Evolutionary conservation across 345 rosid species (phyloP).

Genomic region (Populus davidiana): DNA sequence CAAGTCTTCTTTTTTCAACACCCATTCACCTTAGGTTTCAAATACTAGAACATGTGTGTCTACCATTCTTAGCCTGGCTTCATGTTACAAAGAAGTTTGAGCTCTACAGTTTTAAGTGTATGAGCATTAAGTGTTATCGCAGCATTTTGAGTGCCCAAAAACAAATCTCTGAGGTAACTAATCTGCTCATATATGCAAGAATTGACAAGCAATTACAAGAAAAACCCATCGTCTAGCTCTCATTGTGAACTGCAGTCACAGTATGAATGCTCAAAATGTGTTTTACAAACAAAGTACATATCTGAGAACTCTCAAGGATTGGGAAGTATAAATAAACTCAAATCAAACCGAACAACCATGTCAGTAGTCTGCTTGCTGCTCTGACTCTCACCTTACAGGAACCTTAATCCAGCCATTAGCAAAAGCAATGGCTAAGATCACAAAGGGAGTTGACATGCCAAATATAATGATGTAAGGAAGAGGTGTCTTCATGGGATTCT

Average conservation of each 20-base stretch:
- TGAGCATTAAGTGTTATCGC: no score
- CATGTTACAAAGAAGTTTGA: no score
- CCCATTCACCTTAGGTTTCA: not conserved
- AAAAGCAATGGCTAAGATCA: constrained; percentile 87
- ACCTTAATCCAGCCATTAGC: constrained; percentile 95
- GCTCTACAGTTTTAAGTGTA: no score
- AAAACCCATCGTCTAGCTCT: not conserved
- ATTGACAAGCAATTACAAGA: not conserved
- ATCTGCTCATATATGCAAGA: no score
- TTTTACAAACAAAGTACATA: constrained; percentile 12
- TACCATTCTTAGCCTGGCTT: no score
- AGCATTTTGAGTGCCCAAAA: no score
- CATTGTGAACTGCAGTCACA: not conserved
- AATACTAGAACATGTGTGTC: no score
- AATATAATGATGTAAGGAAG: constrained; percentile 82
- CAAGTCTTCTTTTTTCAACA: not conserved
- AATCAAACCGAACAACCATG: no score
- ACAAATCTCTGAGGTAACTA: no score
- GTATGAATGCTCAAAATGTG: constrained; percentile 1
- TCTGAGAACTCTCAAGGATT: constrained; percentile 1
- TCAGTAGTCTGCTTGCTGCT: not conserved
- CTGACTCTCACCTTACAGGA: constrained; percentile 52
- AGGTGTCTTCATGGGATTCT: constrained; percentile 93
- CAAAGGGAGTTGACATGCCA: constrained; percentile 92
- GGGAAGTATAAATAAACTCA: no score